Base-by-base conservation (phyloP, 2,329 filamentous ascomycete genomes). In the Aspergillus neotritici region DNA sequence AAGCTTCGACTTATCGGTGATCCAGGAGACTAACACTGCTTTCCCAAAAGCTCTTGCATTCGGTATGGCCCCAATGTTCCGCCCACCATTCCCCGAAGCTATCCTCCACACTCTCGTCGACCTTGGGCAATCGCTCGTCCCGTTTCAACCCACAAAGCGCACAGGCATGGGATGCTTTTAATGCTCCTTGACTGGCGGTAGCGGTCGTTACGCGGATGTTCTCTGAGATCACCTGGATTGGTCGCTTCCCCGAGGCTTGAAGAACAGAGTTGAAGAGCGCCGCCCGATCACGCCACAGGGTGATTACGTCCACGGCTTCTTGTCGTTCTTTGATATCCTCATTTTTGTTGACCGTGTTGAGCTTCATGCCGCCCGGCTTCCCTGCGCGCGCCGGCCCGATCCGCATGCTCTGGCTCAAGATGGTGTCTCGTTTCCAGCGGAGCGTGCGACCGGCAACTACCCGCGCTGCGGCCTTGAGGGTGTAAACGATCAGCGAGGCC, bases 31-130 rank as follows among this genome's bases (percentile, higher is more conserved):
- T 74, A 63, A 86, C 86, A 63, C 94, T 84, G 55, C 84, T 75
- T 46, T 84, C 70, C 91, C 91, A 97, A 60, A 95, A 95, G 49
- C 85, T 84, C 62, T 80, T 80, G 67, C 91, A 97, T 14, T 80
- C 78, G 49, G 79, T 72, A 66, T 90, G 86, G 0, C 84, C 87
- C 84, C 88, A 90, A 63, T 91, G 84, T 35, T 96, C 89, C 33
- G 85, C 74, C 91, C 91, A 97, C 87, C 89, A 97, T 70, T 97
- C 91, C 10, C 88, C 89, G 72, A 96, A 96, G 63, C 86, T 89
- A 64, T 97, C 91, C 56, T 91, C 83, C 7, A 94, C 80, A 17
- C 83, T 76, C 40, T 82, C 71, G 58, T 94, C 89, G 29, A 93
- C 78, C 58, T 83, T 87, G 14, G 71, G 65, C 9, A 96, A 74